Conservation (phyloP, 352 stramenopile genomes). For the Pythium inflatum region DNA sequence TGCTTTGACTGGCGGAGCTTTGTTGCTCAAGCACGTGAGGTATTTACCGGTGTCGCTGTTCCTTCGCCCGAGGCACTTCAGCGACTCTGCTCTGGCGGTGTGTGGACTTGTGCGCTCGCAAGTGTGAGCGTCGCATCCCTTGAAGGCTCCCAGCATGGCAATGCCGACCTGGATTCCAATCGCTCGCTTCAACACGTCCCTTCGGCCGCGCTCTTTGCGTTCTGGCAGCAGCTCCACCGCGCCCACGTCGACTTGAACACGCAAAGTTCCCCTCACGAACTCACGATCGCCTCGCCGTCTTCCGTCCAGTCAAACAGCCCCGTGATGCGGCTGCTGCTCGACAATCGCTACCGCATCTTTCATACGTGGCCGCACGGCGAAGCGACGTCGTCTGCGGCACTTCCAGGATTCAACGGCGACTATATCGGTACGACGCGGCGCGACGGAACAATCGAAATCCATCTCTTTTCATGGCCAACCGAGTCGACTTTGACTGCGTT, state of each 20-base stretch:
- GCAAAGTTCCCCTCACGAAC: background rate
- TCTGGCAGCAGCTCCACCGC: conserved; percentile 19
- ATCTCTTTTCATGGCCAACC: conserved; percentile 10
- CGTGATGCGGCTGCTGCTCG: conserved; percentile 11
- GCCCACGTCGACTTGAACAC: conserved; percentile 14
- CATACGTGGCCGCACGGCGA: conserved; percentile 16
- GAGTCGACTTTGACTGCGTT: background rate
- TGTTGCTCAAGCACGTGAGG: conserved; percentile 14
- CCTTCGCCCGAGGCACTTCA: background rate
- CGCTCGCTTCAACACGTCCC: too few species aligned
- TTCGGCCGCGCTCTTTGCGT: conserved; percentile 22
- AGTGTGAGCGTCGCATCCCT: conserved; percentile 1
- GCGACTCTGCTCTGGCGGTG: background rate
- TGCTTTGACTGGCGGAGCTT: conserved; percentile 18
- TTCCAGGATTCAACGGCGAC: conserved; percentile 9
- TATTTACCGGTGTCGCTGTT: background rate
- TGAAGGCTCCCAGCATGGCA: too few species aligned
- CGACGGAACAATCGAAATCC: conserved; percentile 15
- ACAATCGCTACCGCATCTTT: conserved; percentile 16
- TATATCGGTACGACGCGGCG: conserved; percentile 6
- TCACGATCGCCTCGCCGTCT: background rate
- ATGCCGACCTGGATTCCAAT: too few species aligned
- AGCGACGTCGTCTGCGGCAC: background rate
- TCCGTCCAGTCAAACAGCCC: background rate
- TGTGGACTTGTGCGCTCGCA: conserved; percentile 7